Base-by-base conservation (phyloP, 192 early-diverging fungal genomes). In the Geranomyces michiganensis region DNA sequence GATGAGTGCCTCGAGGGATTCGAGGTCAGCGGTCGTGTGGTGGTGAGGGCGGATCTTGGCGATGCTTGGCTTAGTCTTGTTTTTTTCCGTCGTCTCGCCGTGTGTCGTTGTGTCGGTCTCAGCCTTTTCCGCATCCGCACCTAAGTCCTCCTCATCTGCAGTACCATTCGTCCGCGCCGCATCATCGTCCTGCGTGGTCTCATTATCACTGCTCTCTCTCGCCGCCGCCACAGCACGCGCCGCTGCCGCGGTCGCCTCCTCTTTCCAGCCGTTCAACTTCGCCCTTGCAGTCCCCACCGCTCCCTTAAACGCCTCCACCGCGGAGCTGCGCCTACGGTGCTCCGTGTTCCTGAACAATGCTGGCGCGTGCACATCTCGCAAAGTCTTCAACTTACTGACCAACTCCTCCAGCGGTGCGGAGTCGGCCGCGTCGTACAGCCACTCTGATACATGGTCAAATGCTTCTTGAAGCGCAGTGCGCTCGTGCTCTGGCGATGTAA, bases 351-450 rank as follows among this genome's bases (percentile, higher is more conserved):
- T 83, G 47, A 68, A 74, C 12, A 61, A 62, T 49, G 90, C 75
- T 43, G 78, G 76, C 55, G 76, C 68, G 41, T 87, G 79, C 46
- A 78, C 48, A 1, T 75, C 73, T 43, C 80, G 73, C 29, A 90
- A 75, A 31, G 41, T 45, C 36, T 78, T 71, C 30, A 84, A 59
- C 31, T 81, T 58, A 0, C 51, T 51, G 62, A 81, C 62, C 19
- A 90, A 74, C n/a, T 73, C 83, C 2, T 65, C 67, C 0, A 80
- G 70, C 7, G 62, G 24, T 0, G 93, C 93, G 19, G 80, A 63
- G 53, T 94, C 92, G 13, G 87, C 92, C 26, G 88, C 87, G 48
- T 89, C 91, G 65, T 95, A 90, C 24, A 97, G 73, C 97, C 97
- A 99, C 17, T 93, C 93, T 6, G 89, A 85, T 1, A 84, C 78